A percentile compares a stretch with the other conserved stretches of the same genome.
These are phyloP conservation scores for Kregervanrija fluxuum DNA, from an alignment of 805 yeast species.

Conservation along the genomic window DNA sequence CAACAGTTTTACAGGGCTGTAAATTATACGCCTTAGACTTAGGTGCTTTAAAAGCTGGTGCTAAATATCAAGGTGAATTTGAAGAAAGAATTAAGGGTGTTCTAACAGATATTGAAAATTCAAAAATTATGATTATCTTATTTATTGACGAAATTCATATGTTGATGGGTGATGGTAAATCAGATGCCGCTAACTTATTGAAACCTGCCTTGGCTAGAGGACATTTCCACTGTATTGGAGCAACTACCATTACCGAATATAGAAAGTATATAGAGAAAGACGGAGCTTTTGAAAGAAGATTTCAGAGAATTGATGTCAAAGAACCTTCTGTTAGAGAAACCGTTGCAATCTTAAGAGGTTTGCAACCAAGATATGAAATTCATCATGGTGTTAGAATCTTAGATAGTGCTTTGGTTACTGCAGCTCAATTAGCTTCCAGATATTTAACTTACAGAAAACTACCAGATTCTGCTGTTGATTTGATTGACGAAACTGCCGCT, in stretches of 20 bases:
- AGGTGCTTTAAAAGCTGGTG: constrained; percentile 97
- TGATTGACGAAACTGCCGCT: constrained; percentile 94
- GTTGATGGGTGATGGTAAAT: constrained; percentile 99
- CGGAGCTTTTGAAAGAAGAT: constrained; percentile 98
- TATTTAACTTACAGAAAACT: constrained; percentile 90
- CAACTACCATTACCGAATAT: constrained; percentile 93
- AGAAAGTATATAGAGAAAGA: constrained; percentile 89
- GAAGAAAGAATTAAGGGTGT: constrained; percentile 98
- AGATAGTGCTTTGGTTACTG: constrained; percentile 89
- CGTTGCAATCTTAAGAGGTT: constrained; percentile 91
- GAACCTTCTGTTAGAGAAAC: constrained; percentile 93
- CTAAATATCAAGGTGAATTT: constrained; percentile 96
- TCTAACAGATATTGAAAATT: constrained; percentile 84
- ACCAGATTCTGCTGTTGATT: constrained; percentile 95
- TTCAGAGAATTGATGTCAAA: constrained; percentile 93
- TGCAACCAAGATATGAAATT: constrained; percentile 90
- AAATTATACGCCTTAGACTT: constrained; percentile 82
- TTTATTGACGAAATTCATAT: constrained; percentile 98
- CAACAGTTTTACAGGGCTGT: constrained; percentile 74
- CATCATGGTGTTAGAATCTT: constrained; percentile 97
- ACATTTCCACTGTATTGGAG: constrained; percentile 94
- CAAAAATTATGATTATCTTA: constrained; percentile 76
- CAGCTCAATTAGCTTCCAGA: constrained; percentile 91
- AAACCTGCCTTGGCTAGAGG: constrained; percentile 98
- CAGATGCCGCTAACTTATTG: constrained; percentile 92